Conservation (phyloP, 371 early-diverging fungal genomes). For the Lichtheimia hyalospora region DNA sequence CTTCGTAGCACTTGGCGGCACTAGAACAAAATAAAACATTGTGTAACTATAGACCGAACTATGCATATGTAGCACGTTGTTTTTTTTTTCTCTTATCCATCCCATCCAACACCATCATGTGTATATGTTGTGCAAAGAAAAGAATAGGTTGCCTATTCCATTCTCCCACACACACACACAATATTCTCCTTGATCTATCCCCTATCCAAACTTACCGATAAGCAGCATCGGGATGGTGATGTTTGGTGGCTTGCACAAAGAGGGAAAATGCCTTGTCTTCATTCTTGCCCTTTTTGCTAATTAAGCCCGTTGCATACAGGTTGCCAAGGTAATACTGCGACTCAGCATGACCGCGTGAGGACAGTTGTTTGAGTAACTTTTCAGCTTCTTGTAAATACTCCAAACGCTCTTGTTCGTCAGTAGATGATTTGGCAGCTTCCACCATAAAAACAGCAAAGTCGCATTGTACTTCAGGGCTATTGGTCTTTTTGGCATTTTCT, state of each 20-base stretch:
- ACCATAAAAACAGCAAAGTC: slow-evolving; percentile 81
- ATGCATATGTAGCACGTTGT: too few species aligned
- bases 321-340: slow-evolving; percentile 71
- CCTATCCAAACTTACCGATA: slow-evolving; percentile 37
- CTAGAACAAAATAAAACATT: slow-evolving; percentile 20
- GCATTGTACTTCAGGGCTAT: slow-evolving; percentile 76
- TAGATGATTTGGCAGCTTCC: slow-evolving; percentile 60
- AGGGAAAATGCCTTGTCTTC: slow-evolving; percentile 70
- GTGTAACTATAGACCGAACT: slow-evolving; percentile 9
- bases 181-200: too few species aligned
- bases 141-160: too few species aligned
- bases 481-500: slow-evolving; percentile 82
- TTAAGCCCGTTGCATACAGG: slow-evolving; percentile 61
- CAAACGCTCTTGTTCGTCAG: slow-evolving; percentile 52
- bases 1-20: slow-evolving; percentile 69
- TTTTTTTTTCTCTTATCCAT: too few species aligned
- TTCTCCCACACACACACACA: too few species aligned
- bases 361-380: slow-evolving; percentile 58
- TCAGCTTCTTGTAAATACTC: slow-evolving; percentile 65
- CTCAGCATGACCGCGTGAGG: slow-evolving; percentile 62
- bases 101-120: too few species aligned
- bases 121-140: too few species aligned
- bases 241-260: slow-evolving; percentile 68
- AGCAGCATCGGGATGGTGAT: slow-evolving; percentile 67
- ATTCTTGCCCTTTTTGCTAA: slow-evolving; percentile 57